Evolutionary conservation across 163 green algal genomes (phyloP), one percentile per base, ranked within the genome.

Genomic region (Trebouxia gelatinosa): DNA sequence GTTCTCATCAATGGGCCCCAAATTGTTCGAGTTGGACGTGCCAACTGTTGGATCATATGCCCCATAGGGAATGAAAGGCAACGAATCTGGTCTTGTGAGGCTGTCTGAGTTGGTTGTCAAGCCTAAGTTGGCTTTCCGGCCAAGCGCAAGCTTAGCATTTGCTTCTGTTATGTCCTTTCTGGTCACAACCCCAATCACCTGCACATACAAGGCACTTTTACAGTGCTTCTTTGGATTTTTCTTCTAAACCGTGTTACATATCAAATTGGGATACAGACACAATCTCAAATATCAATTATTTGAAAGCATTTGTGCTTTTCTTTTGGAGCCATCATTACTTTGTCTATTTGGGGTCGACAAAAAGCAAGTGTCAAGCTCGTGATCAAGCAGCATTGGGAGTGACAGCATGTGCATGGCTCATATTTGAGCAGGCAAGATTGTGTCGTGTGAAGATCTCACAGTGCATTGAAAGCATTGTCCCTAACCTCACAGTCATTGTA

Each of bases 31-130:
- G 3, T 51, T 50, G 26, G 75, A 80, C 16, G 67, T 74, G 3
- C 67, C 75, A 6, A 80, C 68, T 3, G 75, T 88, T 3, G 84
- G 77, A 40, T 88, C 84, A 38, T 87, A 88, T 17, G 84, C 78
- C 6, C 68, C 78, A 38, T 87, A 88, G 21, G 84, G 84, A 28
- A 88, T 84, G 77, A 87, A 88, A 54, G 84, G 84, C 46, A 88
- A 78, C 7, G 62, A 43, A 57, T 80, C 67, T 21, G 46, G 74
- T 38, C 74, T 62, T 32, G 80, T 48, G 26, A 84, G 50, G 31
- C 61, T 62, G 7, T 87, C 84, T 6, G 35, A 64, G 26, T 71
- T 74, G 26, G 82, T 84, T 0, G 80, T 85, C 77, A 87, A 68
- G 0, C 82, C 82, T 59, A 85, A 46, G 70, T 85, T 85, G 66